Evolutionary conservation across 768 basidiomycete species (phyloP), one percentile per base, ranked within the genome.

Genomic region (Tulasnella sp.): DNA sequence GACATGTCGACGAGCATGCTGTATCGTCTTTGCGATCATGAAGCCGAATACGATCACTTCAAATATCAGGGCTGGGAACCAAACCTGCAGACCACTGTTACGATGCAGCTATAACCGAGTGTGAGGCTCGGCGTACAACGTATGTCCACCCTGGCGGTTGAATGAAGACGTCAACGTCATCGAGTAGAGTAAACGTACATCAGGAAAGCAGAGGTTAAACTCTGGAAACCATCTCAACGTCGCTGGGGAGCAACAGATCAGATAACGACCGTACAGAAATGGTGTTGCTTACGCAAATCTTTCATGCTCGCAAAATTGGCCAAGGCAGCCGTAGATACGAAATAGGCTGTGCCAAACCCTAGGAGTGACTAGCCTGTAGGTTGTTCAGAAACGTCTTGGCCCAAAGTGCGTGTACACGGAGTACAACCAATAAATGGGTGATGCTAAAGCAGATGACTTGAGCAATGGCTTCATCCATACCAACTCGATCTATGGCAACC

Each of bases 11-110:
- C 14, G 15, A 29, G 27, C 15, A 19, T 57, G 37, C 1, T 45
- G 55, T 19, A 57, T 31, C 2, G 55, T 43, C 48, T 48, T 57
- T 7, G 29, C 32, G 17, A 42, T 25, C 3, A 43, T 57, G 42
- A 57, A 36, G 11, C 27, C 55, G 19, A 57, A 57, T 14, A 57
- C 21, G 19, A 57, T 21, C 9, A 19, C 27, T 25, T 57, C 55
- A 27, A 34, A 57, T 15, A 45, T 9, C n/a, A 57, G 31, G 14
- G 55, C 55, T n/a, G 55, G 55, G 14, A 57, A 12, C 55, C 55
- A 57, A n/a, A n/a, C n/a, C n/a, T n/a, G n/a, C n/a, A 21, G 48
- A 6, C n/a, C 34, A 25, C 45, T 29, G 25, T 48, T 25, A 11
- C 27, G 45, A 9, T 29, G 12, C 45, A 29, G 17, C 17, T 11